Conservation (phyloP, 805 yeast species). For the Saturnispora silvae region DNA sequence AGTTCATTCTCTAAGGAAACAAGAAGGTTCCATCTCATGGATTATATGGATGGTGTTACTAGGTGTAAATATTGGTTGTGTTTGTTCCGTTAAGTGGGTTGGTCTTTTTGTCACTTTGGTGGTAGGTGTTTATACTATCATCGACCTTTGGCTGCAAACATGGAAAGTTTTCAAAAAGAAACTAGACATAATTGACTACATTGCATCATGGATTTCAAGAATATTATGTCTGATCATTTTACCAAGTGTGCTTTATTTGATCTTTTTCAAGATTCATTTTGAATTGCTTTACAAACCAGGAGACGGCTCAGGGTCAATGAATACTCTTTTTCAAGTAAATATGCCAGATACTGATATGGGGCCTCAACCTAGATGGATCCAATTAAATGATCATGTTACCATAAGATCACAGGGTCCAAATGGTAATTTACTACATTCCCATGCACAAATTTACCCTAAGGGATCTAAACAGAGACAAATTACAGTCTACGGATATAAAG, state of each 20-base stretch:
- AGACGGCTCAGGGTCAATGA: conserved; percentile 84
- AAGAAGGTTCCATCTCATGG: conserved; percentile 26
- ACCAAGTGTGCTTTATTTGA: conserved; percentile 52
- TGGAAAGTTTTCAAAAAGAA: conserved; percentile 40
- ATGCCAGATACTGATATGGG: conserved; percentile 56
- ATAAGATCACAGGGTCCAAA: conserved; percentile 62
- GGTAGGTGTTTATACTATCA: conserved; percentile 83
- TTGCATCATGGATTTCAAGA: conserved; percentile 59
- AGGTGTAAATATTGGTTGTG: conserved; percentile 70
- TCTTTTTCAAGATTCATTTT: conserved; percentile 67
- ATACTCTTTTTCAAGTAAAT: conserved; percentile 83
- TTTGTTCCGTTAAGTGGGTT: conserved; percentile 79
- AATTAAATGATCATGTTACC: conserved; percentile 52
- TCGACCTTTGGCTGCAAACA: conserved; percentile 86
- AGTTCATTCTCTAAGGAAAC: conserved; percentile 36
- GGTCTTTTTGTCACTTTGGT: conserved; percentile 76
- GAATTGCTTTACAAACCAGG: conserved; percentile 65
- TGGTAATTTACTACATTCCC: conserved; percentile 79
- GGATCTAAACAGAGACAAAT: conserved; percentile 93
- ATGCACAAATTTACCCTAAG: conserved; percentile 71
- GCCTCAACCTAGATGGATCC: conserved; percentile 57
- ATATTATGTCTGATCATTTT: conserved; percentile 49
- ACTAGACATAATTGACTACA: conserved; percentile 39
- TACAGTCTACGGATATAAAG: conserved; percentile 92
- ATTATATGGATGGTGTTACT: conserved; percentile 51